Percentiles rank a stretch among this genome's conserved stretches.
These are phyloP conservation scores for Naegleria fowleri DNA, from an alignment of 208 protist genomes.

Conservation along the genomic window DNA sequence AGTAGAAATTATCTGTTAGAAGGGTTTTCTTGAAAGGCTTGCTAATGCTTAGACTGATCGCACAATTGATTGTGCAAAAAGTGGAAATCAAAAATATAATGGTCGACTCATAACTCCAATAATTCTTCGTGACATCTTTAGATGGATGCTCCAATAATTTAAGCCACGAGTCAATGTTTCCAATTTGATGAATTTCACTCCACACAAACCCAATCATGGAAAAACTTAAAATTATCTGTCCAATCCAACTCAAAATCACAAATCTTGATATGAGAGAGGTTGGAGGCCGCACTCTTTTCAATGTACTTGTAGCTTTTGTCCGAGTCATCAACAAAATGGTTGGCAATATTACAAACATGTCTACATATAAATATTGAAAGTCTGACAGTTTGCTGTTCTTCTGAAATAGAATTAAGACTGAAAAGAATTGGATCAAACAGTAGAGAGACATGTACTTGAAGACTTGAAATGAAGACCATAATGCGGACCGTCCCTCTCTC, in stretches of 20 bases:
- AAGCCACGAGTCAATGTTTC: background rate
- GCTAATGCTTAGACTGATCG: background rate
- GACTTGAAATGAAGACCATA: constrained; percentile 52
- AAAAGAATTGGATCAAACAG: constrained; percentile 54
- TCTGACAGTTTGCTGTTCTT: constrained; percentile 40
- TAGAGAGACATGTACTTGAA: constrained; percentile 67
- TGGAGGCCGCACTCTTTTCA: background rate
- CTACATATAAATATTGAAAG: constrained; percentile 50
- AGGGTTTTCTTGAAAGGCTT: background rate
- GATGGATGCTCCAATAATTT: background rate
- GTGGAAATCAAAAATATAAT: background rate
- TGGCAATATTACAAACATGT: constrained; percentile 57
- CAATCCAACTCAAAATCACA: background rate
- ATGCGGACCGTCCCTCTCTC: constrained; percentile 46
- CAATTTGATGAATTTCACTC: background rate
- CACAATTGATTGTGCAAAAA: background rate
- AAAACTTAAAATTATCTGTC: background rate
- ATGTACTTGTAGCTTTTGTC: background rate
- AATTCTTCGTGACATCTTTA: background rate
- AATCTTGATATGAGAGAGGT: background rate
- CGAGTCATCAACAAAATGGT: background rate
- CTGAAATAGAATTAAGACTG: constrained; percentile 46
- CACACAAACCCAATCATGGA: background rate
- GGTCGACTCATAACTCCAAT: background rate
- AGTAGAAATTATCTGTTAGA: background rate